Evolutionary conservation across 225 moss, liverwort and hornwort genomes (phyloP).

Genomic region (Pleurozium schreberi): DNA sequence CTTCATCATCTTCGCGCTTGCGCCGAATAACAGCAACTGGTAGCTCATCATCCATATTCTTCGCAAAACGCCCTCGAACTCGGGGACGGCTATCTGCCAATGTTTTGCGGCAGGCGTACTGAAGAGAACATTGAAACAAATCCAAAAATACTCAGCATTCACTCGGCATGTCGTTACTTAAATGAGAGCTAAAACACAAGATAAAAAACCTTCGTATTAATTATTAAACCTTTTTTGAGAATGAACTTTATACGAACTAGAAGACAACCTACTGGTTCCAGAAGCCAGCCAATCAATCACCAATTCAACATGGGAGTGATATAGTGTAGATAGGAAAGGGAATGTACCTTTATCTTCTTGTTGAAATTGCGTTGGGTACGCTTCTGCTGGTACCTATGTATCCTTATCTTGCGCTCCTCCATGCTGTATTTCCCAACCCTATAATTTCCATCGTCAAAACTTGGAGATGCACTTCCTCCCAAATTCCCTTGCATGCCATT

Average conservation of each 20-base stretch:
- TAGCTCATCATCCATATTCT: slow-evolving; percentile 81
- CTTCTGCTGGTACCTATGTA: slow-evolving; percentile 94
- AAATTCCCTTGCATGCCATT: slow-evolving; percentile 60
- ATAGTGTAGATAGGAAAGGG: neutral
- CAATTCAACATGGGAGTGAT: neutral
- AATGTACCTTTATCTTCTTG: slow-evolving; percentile 84
- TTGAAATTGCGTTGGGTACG: slow-evolving; percentile 91
- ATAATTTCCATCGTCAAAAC: slow-evolving; percentile 77
- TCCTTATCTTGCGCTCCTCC: slow-evolving; percentile 92
- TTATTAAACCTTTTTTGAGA: neutral
- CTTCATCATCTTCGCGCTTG: slow-evolving; percentile 84
- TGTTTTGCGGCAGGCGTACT: slow-evolving; percentile 99
- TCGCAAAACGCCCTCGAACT: slow-evolving; percentile 91
- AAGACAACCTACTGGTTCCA: neutral
- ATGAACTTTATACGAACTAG: neutral
- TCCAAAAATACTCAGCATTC: neutral
- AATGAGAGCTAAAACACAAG: neutral
- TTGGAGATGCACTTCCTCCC: slow-evolving; percentile 64
- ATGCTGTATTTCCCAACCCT: slow-evolving; percentile 82
- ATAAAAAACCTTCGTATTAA: neutral
- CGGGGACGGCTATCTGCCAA: slow-evolving; percentile 94
- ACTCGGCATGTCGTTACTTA: neutral
- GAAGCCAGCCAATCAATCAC: neutral
- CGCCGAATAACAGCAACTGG: slow-evolving; percentile 24
- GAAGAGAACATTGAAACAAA: neutral